phyloP scores from a whole-genome alignment of 1,139 yeast species.

The Candida gigantensis region DNA sequence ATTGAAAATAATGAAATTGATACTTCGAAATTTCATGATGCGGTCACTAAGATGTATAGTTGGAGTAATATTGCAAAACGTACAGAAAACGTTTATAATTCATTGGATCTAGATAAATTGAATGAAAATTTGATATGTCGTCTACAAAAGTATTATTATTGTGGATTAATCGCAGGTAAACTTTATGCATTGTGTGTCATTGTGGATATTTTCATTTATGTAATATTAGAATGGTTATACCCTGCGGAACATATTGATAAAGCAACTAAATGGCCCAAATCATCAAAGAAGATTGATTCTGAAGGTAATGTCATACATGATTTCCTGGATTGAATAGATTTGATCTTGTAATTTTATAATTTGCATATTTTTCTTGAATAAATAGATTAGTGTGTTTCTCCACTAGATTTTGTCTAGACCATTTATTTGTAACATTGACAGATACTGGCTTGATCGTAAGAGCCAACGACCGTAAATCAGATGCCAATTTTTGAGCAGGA shows the following conservation, averaged over 20 bases:
- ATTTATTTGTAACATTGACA: conserved; percentile 5
- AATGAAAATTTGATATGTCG: conserved; percentile 51
- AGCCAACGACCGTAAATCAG: conserved; percentile 19
- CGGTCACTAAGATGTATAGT: conserved; percentile 81
- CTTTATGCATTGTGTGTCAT: conserved; percentile 76
- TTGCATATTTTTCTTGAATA: conserved; percentile 15
- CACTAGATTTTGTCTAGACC: conserved; percentile 14
- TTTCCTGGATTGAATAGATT: conserved; percentile 3
- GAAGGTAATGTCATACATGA: too few relatives aligned
- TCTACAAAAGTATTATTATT: conserved; percentile 62
- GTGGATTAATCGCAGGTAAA: conserved; percentile 86
- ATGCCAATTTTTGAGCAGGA: conserved; percentile 14
- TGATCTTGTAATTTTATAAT: conserved; percentile 9
- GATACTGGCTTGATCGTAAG: conserved; percentile 13
- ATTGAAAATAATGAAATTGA: conserved; percentile 62
- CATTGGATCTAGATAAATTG: conserved; percentile 44
- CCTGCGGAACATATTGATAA: conserved; percentile 70
- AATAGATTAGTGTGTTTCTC: conserved; percentile 22
- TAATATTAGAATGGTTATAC: conserved; percentile 65
- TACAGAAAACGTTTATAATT: conserved; percentile 78
- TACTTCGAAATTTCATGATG: conserved; percentile 74
- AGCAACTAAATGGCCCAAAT: conserved; percentile 75
- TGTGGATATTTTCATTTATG: conserved; percentile 69
- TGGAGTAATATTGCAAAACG: conserved; percentile 90
- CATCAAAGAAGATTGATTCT: background rate